Conservation (phyloP, 129 eudicot species). For the Ambrosia artemisiifolia region DNA sequence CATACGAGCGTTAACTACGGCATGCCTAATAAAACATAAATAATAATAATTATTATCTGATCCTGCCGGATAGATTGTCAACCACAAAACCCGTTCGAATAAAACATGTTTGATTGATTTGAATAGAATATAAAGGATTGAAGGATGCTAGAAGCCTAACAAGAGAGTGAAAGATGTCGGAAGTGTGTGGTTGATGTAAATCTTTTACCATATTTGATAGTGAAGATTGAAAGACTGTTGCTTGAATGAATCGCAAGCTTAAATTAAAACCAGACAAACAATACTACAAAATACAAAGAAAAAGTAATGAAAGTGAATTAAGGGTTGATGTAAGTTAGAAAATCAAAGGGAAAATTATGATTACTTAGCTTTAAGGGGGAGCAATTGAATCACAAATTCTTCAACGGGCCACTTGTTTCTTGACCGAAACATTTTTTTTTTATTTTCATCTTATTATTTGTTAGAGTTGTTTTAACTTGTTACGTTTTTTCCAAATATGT, state of each 20-base stretch:
- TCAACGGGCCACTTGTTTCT: constrained; percentile 37
- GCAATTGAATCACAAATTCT: constrained; percentile 48
- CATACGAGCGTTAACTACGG: not conserved
- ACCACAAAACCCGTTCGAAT: not conserved
- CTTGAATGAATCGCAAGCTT: constrained; percentile 71
- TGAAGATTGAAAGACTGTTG: constrained; percentile 54
- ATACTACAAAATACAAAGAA: constrained; percentile 4
- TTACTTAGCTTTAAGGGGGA: constrained; percentile 89
- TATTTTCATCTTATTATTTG: not conserved
- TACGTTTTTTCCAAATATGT: not conserved
- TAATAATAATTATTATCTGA: too few relatives aligned
- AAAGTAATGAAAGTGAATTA: constrained; percentile 24
- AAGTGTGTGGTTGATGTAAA: constrained; percentile 51
- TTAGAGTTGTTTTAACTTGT: not conserved
- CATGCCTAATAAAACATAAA: not conserved
- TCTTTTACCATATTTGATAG: constrained; percentile 71
- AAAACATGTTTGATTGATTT: not conserved
- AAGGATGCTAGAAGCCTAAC: constrained; percentile 12
- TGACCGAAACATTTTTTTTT: not conserved
- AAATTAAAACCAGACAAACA: not conserved
- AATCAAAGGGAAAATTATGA: constrained; percentile 43
- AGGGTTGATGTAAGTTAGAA: constrained; percentile 21
- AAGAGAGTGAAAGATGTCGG: constrained; percentile 26
- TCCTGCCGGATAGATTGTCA: not conserved
- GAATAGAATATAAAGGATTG: not conserved